Evolutionary conservation across 208 protist genomes (phyloP), one percentile per base, ranked within the genome.

Genomic region (Sergeia podlipaevii): DNA sequence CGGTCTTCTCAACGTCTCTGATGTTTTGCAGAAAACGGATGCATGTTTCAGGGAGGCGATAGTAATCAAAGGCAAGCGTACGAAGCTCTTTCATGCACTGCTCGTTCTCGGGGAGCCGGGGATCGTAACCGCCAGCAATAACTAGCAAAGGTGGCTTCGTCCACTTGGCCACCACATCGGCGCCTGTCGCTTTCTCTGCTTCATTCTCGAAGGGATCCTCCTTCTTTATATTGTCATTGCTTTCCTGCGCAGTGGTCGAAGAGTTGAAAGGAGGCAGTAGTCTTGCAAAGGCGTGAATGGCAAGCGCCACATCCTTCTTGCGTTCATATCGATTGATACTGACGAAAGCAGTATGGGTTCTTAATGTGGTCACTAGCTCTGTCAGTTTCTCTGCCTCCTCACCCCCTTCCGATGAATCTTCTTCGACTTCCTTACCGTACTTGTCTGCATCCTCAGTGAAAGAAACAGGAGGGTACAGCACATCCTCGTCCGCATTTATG

Each of bases 321-420:
- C 84, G 65, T 73, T 99, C 98, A 74, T 98, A 99, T 23, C 98
- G 79, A 65, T 99, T 99, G 36, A 99, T 96, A 17, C 97, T 99
- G 7, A 99, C 68, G 24, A 99, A 80, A 4, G 87, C 64, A 41
- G 60, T 71, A 39, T 51, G 43, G n/a, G 24, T 37, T 11, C 13
- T 24, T 42, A 3, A 38, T 34, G 11, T 53, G 3, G 13, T 5
- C 29, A 23, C 53, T 39, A 80, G 48, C 1, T 58, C 41, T 20
- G 58, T 17, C 11, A 45, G 43, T n/a, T 71, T 37, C 37, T 46
- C 1, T 28, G 55, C 61, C 60, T 53, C 15, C 41, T 45, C 47
- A 29, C 20, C 36, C 11, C 20, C n/a, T 11, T 36, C 30, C 24
- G 32, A 27, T 10, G 17, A 5, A 8, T 18, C 29, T n/a, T 1